These are phyloP conservation scores for Coniella vitis DNA, from an alignment of 2,329 filamentous ascomycete species.

Conservation along the genomic window DNA sequence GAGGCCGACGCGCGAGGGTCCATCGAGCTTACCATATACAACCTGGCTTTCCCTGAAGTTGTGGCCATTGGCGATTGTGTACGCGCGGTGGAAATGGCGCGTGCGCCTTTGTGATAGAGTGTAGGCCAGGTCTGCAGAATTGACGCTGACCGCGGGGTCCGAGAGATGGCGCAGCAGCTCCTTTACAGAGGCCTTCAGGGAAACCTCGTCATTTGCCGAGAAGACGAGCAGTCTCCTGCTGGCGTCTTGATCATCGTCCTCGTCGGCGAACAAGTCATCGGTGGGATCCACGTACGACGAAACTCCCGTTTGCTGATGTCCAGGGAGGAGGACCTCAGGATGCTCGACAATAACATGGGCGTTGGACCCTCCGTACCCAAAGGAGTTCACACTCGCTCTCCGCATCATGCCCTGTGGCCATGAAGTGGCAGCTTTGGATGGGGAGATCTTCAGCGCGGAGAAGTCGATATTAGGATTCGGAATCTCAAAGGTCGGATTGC, in stretches of 20 bases:
- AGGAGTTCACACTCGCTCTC: background rate
- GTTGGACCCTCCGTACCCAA: background rate
- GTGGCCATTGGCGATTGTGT: background rate
- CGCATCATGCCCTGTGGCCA: background rate
- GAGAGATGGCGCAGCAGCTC: background rate
- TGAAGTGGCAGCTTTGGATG: background rate
- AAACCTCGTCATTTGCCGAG: constrained; percentile 16
- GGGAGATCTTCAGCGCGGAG: background rate
- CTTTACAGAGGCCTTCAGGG: constrained; percentile 13
- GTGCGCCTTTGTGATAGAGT: constrained; percentile 8
- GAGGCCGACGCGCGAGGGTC: constrained; percentile 9
- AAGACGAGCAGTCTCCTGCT: constrained; percentile 6
- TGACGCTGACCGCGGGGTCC: background rate
- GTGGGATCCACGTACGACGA: background rate
- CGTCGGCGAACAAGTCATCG: background rate
- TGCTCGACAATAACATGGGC: background rate
- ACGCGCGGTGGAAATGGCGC: constrained; percentile 11
- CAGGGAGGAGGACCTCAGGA: background rate
- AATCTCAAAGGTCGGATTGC: constrained; percentile 42
- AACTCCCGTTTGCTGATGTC: background rate
- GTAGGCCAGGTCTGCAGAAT: constrained; percentile 17
- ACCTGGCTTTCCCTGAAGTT: background rate
- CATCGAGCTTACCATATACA: constrained; percentile 3
- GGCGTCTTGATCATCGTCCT: background rate
- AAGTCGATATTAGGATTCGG: constrained; percentile 32